Base-by-base conservation (phyloP, 2,329 filamentous ascomycete species). In the Colletotrichum filicis region DNA sequence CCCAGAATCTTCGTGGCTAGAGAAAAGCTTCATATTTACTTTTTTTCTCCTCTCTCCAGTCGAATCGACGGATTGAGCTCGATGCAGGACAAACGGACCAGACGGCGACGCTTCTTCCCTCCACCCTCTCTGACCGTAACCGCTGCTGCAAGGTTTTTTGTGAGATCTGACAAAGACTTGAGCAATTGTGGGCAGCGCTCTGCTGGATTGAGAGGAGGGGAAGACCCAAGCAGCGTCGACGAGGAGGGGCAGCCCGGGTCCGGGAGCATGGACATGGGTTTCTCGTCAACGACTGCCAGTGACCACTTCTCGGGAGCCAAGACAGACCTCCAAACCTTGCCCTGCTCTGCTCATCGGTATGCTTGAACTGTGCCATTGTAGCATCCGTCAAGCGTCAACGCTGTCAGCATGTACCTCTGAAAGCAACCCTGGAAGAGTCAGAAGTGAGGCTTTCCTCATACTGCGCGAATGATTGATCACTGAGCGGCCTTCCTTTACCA, bases 141-240 rank as follows among this genome's bases (percentile, higher is more conserved):
- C 49, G 28, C 26, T 52, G 32, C 52, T 49, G 42, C 37, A 58
- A 53, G 42, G 53, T 58, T 69, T 61, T 72, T 69, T 69, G 69
- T 72, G 69, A 72, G 59, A 59, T 72, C 69, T 69, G 69, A 72
- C 69, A 72, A 72, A 72, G 69, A 69, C 58, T 64, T 55, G 24
- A 19, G 22, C 14, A 35, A 22, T 9, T 14, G 56, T 55, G 65
- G 42, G 9, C 46, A n/a, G 11, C 22, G 46, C 26, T 26, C 35
- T 26, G 24, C 53, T 59, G 69, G 65, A 68, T 30, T 65, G 30
- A 61, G 57, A 55, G 19, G 37, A 49, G 42, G 22, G 16, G 11
- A 53, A 30, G 14, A n/a, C 28, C 55, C 60, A 62, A 56, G 57
- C 42, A 28, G 12, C 52, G 8, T 16, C 16, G 49, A 52, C 30